A percentile compares a stretch with the other conserved stretches of the same genome.
These are phyloP conservation scores for Bipolaris victoriae DNA, from an alignment of 2,329 filamentous ascomycete genomes.

Conservation along the genomic window DNA sequence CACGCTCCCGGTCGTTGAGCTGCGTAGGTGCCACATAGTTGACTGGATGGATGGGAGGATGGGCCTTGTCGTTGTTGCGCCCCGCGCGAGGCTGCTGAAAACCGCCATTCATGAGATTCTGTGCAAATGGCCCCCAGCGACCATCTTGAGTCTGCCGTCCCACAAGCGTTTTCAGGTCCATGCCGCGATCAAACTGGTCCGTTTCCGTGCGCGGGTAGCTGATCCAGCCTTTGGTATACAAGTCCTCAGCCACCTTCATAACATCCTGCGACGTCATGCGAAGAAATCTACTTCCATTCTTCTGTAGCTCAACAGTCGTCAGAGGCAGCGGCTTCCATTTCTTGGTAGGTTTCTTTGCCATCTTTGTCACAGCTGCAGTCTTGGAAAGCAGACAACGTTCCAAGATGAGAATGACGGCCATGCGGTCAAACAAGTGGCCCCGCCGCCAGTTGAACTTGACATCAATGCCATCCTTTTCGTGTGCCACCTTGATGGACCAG, in stretches of 20 bases:
- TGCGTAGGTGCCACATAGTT: constrained; percentile 72
- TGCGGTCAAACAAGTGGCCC: constrained; percentile 84
- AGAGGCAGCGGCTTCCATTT: constrained; percentile 94
- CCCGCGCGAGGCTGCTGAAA: constrained; percentile 85
- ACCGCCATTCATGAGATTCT: constrained; percentile 72
- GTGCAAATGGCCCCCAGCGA: constrained; percentile 82
- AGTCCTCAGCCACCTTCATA: constrained; percentile 81
- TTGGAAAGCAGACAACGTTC: constrained; percentile 82
- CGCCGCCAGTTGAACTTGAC: constrained; percentile 86
- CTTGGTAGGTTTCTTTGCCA: constrained; percentile 87
- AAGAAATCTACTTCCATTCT: constrained; percentile 87
- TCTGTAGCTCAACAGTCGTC: constrained; percentile 95
- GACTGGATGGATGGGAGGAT: constrained; percentile 95
- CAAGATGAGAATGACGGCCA: constrained; percentile 78
- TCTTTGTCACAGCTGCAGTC: constrained; percentile 78
- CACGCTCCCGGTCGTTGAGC: constrained; percentile 70
- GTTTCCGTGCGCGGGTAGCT: constrained; percentile 98
- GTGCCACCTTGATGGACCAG: constrained; percentile 87
- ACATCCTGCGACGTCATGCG: constrained; percentile 90
- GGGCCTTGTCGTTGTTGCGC: constrained; percentile 91
- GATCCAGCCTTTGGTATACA: constrained; percentile 95
- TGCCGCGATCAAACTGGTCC: constrained; percentile 89
- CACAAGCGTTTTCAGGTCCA: constrained; percentile 79
- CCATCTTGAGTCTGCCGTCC: constrained; percentile 81
- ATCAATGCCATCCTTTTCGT: constrained; percentile 76